A percentile compares a stretch with the other conserved stretches of the same genome.
phyloP scores from a whole-genome alignment of 139 green algal genomes.

The Chlorella sp. region DNA sequence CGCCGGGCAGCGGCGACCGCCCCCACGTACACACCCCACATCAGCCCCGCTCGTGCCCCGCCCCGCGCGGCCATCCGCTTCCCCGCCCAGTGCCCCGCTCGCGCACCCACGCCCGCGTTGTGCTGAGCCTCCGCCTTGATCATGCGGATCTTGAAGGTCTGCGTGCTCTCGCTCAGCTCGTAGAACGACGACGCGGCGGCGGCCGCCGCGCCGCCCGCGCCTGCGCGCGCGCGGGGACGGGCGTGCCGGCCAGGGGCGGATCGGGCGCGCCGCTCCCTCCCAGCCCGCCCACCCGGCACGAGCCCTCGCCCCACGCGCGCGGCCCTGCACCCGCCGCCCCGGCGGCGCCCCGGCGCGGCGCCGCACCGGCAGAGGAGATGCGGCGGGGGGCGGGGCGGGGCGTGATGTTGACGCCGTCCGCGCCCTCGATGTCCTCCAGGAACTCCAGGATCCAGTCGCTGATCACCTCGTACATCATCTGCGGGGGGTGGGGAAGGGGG shows the following conservation, averaged over 20 bases:
- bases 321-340: background rate
- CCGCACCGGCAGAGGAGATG: background rate
- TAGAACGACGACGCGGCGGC: background rate
- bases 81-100: too few relatives aligned
- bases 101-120: constrained; percentile 47
- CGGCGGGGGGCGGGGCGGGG: background rate
- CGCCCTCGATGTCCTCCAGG: constrained; percentile 53
- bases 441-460: constrained; percentile 54
- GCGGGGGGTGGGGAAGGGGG: too few relatives aligned
- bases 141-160: constrained; percentile 52
- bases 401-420: background rate
- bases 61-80: too few relatives aligned
- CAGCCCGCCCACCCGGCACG: background rate
- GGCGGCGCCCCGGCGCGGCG: background rate
- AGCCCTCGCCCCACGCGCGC: background rate
- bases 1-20: too few relatives aligned
- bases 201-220: too few relatives aligned
- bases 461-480: constrained; percentile 76
- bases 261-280: constrained; percentile 4
- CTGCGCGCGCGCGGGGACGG: too few relatives aligned
- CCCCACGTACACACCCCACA: too few relatives aligned
- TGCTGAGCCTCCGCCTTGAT: constrained; percentile 50
- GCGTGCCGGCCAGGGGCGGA: background rate
- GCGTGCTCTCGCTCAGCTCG: too few relatives aligned
- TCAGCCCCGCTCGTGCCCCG: too few relatives aligned